phyloP scores from a whole-genome alignment of 2,329 filamentous ascomycete species.

The Mycosphaerella arachidis region DNA sequence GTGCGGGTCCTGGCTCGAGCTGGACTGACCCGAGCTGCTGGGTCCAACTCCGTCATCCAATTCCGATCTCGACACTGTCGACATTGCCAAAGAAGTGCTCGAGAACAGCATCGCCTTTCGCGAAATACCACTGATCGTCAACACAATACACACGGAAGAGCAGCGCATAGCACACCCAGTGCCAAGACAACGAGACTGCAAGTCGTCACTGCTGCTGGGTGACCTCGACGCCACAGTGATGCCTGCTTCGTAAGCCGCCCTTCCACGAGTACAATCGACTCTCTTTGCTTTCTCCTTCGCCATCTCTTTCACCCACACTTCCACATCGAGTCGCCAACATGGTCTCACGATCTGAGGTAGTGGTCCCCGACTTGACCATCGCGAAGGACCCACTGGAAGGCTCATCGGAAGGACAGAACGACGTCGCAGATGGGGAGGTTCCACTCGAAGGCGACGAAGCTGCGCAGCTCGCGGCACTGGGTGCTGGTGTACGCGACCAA shows the following conservation, averaged over 20 bases:
- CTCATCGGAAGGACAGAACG: background rate
- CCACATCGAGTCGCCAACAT: background rate
- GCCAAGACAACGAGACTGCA: background rate
- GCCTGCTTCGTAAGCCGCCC: conserved; percentile 1
- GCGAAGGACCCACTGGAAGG: background rate
- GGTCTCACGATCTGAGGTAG: background rate
- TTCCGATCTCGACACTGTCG: background rate
- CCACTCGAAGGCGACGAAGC: conserved; percentile 31
- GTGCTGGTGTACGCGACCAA: conserved; percentile 65
- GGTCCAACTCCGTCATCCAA: background rate
- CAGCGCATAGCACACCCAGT: too few species aligned
- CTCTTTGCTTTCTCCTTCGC: background rate
- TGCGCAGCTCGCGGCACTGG: conserved; percentile 36
- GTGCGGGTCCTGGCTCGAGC: background rate
- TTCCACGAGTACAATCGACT: conserved; percentile 6
- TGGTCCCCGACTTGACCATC: background rate
- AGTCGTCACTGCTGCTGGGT: background rate
- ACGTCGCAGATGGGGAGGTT: background rate
- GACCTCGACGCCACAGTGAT: conserved; percentile 3
- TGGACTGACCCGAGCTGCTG: background rate
- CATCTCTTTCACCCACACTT: background rate
- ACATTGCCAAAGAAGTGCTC: background rate
- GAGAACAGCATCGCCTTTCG: background rate
- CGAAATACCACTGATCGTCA: too few species aligned
- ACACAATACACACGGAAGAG: too few species aligned